Evolutionary conservation across 352 stramenopile species (phyloP).

Genomic region (Phytophthora nicotianae): DNA sequence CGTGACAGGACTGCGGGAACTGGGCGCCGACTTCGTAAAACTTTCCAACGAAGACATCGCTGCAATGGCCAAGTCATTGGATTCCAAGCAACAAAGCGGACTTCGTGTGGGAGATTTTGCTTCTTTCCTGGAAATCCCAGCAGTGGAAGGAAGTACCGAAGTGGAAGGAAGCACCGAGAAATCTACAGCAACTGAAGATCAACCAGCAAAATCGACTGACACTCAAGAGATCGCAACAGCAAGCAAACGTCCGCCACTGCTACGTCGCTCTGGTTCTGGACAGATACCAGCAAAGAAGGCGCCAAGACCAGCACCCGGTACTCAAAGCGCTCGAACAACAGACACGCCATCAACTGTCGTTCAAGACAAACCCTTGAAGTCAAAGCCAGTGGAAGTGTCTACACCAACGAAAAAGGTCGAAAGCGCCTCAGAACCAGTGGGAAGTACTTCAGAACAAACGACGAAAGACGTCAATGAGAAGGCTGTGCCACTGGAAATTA

Average conservation of each 20-base stretch:
- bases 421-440: neutral
- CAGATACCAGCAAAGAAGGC: slow-evolving; percentile 14
- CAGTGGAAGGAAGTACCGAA: neutral
- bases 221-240: neutral
- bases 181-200: neutral
- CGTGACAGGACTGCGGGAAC: slow-evolving; percentile 38
- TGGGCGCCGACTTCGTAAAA: slow-evolving; percentile 45
- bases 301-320: slow-evolving; percentile 10
- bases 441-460: neutral
- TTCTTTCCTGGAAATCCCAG: slow-evolving; percentile 26
- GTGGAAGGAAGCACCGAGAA: too few relatives aligned
- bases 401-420: slow-evolving; percentile 6
- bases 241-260: slow-evolving; percentile 16
- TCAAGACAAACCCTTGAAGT: slow-evolving; percentile 16
- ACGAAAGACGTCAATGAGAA: neutral
- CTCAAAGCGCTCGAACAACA: slow-evolving; percentile 22
- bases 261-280: slow-evolving; percentile 18
- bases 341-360: slow-evolving; percentile 4
- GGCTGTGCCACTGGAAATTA: neutral
- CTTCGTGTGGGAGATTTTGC: slow-evolving; percentile 53
- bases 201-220: neutral
- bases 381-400: neutral
- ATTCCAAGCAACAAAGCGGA: slow-evolving; percentile 31
- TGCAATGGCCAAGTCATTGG: slow-evolving; percentile 44
- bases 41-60: slow-evolving; percentile 39